Conservation (phyloP, 164 flowering plant genomes). For the Kingdonia uniflora region DNA sequence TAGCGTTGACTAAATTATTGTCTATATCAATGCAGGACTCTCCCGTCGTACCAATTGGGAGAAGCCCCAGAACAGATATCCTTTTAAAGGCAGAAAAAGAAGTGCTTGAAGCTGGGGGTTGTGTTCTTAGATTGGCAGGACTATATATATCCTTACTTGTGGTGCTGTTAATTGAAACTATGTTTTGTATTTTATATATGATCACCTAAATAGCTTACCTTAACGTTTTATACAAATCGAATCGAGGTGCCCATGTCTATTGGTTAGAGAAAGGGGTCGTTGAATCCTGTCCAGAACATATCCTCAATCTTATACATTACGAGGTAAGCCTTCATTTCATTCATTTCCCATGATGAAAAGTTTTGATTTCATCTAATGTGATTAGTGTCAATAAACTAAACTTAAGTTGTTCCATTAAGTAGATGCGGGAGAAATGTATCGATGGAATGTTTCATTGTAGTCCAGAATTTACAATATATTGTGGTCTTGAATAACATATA, state of each 20-base stretch:
- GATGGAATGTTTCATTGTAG: too few relatives aligned
- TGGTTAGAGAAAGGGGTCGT: constrained; percentile 78
- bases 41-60: constrained; percentile 76
- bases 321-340: constrained; percentile 41
- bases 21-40: constrained; percentile 43
- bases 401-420: too few relatives aligned
- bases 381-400: too few relatives aligned
- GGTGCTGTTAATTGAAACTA: constrained; percentile 2
- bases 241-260: constrained; percentile 77
- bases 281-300: constrained; percentile 76
- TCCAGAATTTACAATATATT: too few relatives aligned
- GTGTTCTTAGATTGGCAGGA: constrained; percentile 88
- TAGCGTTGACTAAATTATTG: constrained; percentile 5
- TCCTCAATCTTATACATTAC: constrained; percentile 89
- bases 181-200: too few relatives aligned
- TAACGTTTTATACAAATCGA: constrained; percentile 51
- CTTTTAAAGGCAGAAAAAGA: constrained; percentile 72
- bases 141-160: constrained; percentile 81
- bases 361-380: too few relatives aligned
- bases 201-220: constrained; percentile 11
- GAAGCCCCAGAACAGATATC: constrained; percentile 83
- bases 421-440: too few relatives aligned
- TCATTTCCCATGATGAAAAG: too few relatives aligned
- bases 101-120: constrained; percentile 71
- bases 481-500: too few relatives aligned